Evolutionary conservation across 2,329 filamentous ascomycete species (phyloP).

Genomic region (Aphanoascus verrucosus): DNA sequence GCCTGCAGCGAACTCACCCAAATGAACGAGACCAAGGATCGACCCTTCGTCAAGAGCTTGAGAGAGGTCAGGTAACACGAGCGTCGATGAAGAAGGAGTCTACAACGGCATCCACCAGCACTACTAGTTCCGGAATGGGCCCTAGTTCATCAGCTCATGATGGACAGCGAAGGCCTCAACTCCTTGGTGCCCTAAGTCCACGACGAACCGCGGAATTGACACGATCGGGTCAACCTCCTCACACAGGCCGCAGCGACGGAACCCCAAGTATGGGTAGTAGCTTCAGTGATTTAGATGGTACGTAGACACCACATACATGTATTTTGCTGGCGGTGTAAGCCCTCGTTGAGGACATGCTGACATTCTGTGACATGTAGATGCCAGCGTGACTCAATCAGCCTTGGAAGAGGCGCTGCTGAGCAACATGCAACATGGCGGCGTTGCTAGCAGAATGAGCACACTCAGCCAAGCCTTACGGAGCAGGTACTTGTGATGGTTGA

Average conservation of each 20-base stretch:
- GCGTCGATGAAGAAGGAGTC: conserved; percentile 23
- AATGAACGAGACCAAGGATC: conserved; percentile 29
- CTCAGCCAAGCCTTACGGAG: conserved; percentile 46
- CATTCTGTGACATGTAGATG: conserved; percentile 33
- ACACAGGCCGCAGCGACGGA: conserved; percentile 38
- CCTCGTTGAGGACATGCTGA: conserved; percentile 6
- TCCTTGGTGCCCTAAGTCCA: conserved; percentile 28
- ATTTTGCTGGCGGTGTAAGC: background rate
- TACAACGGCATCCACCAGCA: conserved; percentile 23
- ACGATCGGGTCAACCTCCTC: conserved; percentile 38
- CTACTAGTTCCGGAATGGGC: conserved; percentile 30
- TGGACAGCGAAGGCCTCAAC: conserved; percentile 15
- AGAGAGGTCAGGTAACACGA: conserved; percentile 19
- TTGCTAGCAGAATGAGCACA: conserved; percentile 41
- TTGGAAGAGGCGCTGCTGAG: conserved; percentile 54
- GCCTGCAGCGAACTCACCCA: background rate
- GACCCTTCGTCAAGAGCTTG: conserved; percentile 32
- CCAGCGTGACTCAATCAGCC: conserved; percentile 54
- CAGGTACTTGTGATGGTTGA: conserved; percentile 36
- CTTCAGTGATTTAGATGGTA: conserved; percentile 55
- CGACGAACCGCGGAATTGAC: conserved; percentile 41
- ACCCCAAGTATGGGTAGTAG: conserved; percentile 55
- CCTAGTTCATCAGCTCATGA: conserved; percentile 19
- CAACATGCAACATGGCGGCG: conserved; percentile 48
- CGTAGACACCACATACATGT: conserved; percentile 10